A percentile compares a stretch with the other conserved stretches of the same genome.
These are phyloP conservation scores for Penicillium griseofulvum DNA, from an alignment of 2,329 filamentous ascomycete species.

Conservation along the genomic window DNA sequence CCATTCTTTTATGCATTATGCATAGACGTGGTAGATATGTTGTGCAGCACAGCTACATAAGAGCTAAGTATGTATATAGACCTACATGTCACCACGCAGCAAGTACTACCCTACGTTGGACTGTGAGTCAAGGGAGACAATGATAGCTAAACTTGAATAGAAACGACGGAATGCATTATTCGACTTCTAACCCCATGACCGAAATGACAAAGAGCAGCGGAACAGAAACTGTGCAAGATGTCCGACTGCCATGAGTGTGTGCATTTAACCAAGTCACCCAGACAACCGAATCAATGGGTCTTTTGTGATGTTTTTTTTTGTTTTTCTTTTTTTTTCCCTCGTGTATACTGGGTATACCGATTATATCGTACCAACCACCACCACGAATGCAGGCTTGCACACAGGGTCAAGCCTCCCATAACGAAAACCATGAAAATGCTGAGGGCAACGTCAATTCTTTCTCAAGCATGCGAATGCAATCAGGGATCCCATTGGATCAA, in stretches of 20 bases:
- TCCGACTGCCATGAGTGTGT: constrained; percentile 1
- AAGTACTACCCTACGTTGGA: background rate
- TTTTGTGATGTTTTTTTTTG: background rate
- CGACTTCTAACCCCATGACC: background rate
- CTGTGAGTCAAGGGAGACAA: background rate
- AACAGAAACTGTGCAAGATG: constrained; percentile 5
- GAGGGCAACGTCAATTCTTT: background rate
- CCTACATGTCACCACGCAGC: background rate
- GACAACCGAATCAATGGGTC: background rate
- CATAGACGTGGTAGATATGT: constrained; percentile 5
- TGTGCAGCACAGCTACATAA: constrained; percentile 4
- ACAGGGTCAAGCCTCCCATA: background rate
- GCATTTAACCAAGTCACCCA: background rate
- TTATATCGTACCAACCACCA: constrained; percentile 1
- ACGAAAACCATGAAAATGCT: background rate
- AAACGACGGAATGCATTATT: constrained; percentile 14
- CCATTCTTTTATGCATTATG: background rate
- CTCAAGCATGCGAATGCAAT: background rate
- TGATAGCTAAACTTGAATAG: background rate
- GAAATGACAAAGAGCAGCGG: background rate
- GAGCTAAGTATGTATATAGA: background rate
- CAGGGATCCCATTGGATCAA: background rate
- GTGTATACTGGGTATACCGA: background rate
- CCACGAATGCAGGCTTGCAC: background rate
- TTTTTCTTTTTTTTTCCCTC: background rate